Evolutionary conservation across 2,329 filamentous ascomycete genomes (phyloP).

Genomic region (Sarocladium kiliense): DNA sequence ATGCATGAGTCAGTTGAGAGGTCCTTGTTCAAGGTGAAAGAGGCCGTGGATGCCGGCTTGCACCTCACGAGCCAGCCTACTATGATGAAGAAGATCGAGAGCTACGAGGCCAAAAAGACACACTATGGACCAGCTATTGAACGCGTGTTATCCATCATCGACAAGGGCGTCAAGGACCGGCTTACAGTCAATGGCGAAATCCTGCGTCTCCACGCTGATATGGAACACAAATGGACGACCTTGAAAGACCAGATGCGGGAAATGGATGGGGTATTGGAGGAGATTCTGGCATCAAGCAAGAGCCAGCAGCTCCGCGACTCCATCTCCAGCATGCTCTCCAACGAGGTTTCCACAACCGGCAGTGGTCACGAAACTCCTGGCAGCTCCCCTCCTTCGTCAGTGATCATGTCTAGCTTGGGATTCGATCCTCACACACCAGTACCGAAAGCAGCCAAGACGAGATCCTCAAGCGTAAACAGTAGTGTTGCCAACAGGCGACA

Average conservation of each 20-base stretch:
- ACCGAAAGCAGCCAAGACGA: conserved; percentile 35
- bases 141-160: conserved; percentile 84
- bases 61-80: conserved; percentile 66
- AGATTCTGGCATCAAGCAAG: conserved; percentile 57
- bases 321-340: conserved; percentile 85
- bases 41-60: conserved; percentile 69
- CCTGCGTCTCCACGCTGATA: conserved; percentile 75
- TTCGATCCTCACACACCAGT: conserved; percentile 42
- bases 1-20: conserved; percentile 95
- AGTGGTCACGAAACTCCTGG: conserved; percentile 68
- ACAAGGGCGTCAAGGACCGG: conserved; percentile 92
- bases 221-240: conserved; percentile 74
- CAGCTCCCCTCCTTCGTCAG: conserved; percentile 59
- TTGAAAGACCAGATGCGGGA: conserved; percentile 73
- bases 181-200: conserved; percentile 96
- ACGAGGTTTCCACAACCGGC: conserved; percentile 66
- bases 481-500: conserved; percentile 38
- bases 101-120: conserved; percentile 88
- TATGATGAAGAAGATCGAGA: conserved; percentile 80
- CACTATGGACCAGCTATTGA: conserved; percentile 94
- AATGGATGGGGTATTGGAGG: conserved; percentile 70
- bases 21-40: conserved; percentile 75
- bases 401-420: conserved; percentile 53
- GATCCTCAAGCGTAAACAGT: conserved; percentile 43
- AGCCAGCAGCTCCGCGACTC: conserved; percentile 83